Evolutionary conservation across 768 basidiomycete genomes (phyloP).

Genomic region (Cystofilobasidium bisporidii): DNA sequence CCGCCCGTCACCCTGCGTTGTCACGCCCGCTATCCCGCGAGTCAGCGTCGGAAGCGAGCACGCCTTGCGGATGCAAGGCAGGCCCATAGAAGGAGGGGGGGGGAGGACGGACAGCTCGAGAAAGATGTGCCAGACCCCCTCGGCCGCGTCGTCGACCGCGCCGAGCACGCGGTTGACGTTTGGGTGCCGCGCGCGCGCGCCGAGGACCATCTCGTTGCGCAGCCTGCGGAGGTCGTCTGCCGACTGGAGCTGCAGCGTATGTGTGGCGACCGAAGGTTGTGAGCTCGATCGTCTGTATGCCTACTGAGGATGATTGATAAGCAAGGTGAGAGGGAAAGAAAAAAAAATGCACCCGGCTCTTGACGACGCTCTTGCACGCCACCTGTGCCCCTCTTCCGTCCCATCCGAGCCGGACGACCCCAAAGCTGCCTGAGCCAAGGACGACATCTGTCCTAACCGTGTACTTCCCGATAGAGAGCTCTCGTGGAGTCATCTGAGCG

Average conservation of each 20-base stretch:
- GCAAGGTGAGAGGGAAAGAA: too few relatives aligned
- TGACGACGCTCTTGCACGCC: not conserved
- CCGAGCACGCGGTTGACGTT: not conserved
- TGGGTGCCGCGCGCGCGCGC: not conserved
- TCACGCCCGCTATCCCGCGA: too few relatives aligned
- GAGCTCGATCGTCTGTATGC: too few relatives aligned
- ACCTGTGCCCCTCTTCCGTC: not conserved
- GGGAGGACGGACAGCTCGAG: not conserved
- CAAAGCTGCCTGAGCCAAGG: conserved; percentile 20
- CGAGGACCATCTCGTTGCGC: not conserved
- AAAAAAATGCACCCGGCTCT: not conserved
- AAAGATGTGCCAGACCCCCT: not conserved
- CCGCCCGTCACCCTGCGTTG: conserved; percentile 28
- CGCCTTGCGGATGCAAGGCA: not conserved
- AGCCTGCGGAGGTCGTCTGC: not conserved
- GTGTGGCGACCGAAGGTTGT: not conserved
- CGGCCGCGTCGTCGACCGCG: not conserved
- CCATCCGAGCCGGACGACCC: conserved; percentile 15
- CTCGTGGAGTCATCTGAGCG: too few relatives aligned
- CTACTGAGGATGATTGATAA: too few relatives aligned
- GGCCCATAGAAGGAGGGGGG: not conserved
- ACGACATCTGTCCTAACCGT: not conserved
- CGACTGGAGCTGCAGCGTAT: not conserved
- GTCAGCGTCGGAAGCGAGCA: too few relatives aligned
- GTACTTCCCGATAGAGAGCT: conserved; percentile 7